Percentiles rank a stretch among this genome's conserved stretches.
phyloP scores from a whole-genome alignment of 2,329 filamentous ascomycete genomes.

The Phyllosticta citriasiana region DNA sequence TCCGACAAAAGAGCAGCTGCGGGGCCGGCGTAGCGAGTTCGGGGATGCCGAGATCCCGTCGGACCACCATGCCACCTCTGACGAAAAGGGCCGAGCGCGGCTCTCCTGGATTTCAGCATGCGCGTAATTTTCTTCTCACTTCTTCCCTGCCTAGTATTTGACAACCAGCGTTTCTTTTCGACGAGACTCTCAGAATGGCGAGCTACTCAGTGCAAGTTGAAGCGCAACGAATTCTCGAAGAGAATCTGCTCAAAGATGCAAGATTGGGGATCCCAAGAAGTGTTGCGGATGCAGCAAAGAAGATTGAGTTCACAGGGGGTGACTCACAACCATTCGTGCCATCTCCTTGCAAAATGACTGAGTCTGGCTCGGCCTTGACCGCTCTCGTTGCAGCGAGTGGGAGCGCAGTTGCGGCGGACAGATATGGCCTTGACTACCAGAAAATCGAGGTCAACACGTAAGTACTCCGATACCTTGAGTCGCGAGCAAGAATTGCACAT shows the following conservation, averaged over 20 bases:
- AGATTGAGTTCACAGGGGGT: slow-evolving; percentile 4
- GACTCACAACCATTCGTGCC: slow-evolving; percentile 7
- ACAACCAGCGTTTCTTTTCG: neutral
- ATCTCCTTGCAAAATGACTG: slow-evolving; percentile 9
- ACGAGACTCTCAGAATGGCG: neutral
- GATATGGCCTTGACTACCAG: slow-evolving; percentile 31
- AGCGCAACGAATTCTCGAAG: slow-evolving; percentile 1
- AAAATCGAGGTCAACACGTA: slow-evolving; percentile 39
- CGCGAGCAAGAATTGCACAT: neutral
- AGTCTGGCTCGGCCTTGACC: slow-evolving; percentile 3
- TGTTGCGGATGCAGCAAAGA: neutral
- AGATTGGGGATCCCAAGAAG: neutral
- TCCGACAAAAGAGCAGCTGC: neutral
- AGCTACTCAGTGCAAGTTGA: slow-evolving; percentile 7
- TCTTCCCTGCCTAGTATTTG: neutral
- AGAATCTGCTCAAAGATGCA: neutral
- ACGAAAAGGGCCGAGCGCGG: neutral
- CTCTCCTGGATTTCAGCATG: neutral
- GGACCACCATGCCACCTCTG: neutral
- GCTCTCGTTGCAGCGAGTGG: slow-evolving; percentile 4
- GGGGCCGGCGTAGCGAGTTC: neutral
- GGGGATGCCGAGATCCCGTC: neutral
- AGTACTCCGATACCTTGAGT: slow-evolving; percentile 7
- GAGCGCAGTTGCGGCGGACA: slow-evolving; percentile 7
- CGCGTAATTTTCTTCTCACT: neutral